Evolutionary conservation across 2,329 filamentous ascomycete genomes (phyloP).

Genomic region (Colletotrichum kahawae): DNA sequence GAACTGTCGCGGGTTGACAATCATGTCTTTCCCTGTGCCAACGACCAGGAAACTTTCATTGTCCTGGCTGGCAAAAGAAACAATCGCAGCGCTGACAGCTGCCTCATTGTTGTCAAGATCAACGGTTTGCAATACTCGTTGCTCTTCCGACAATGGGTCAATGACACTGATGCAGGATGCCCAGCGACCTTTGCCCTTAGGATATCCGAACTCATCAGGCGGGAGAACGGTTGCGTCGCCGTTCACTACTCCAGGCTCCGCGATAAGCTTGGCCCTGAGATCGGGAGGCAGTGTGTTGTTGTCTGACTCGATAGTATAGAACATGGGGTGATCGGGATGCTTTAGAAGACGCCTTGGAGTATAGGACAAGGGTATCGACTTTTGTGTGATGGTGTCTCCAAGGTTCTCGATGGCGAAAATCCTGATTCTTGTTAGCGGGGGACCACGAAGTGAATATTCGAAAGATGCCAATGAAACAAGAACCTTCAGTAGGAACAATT

Average conservation of each 20-base stretch:
- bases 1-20: slow-evolving; percentile 76
- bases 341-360: slow-evolving; percentile 88
- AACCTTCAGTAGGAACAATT: slow-evolving; percentile 97
- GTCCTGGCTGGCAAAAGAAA: slow-evolving; percentile 87
- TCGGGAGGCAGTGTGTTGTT: slow-evolving; percentile 87
- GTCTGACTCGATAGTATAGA: slow-evolving; percentile 93
- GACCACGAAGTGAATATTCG: slow-evolving; percentile 6
- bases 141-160: slow-evolving; percentile 79
- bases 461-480: background rate
- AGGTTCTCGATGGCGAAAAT: slow-evolving; percentile 93
- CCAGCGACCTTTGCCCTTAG: slow-evolving; percentile 84
- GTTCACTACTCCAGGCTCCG: slow-evolving; percentile 73
- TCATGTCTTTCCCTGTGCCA: slow-evolving; percentile 90
- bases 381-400: slow-evolving; percentile 83
- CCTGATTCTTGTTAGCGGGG: slow-evolving; percentile 50
- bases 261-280: slow-evolving; percentile 76
- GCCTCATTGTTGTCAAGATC: slow-evolving; percentile 91
- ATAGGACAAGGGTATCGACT: slow-evolving; percentile 85
- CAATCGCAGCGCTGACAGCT: slow-evolving; percentile 83
- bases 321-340: slow-evolving; percentile 85
- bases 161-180: slow-evolving; percentile 94
- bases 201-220: slow-evolving; percentile 87
- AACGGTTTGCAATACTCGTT: slow-evolving; percentile 73
- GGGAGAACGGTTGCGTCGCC: slow-evolving; percentile 75
- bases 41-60: slow-evolving; percentile 92